Conservation (phyloP, 2,329 filamentous ascomycete species). For the Coleophoma cylindrospora region DNA sequence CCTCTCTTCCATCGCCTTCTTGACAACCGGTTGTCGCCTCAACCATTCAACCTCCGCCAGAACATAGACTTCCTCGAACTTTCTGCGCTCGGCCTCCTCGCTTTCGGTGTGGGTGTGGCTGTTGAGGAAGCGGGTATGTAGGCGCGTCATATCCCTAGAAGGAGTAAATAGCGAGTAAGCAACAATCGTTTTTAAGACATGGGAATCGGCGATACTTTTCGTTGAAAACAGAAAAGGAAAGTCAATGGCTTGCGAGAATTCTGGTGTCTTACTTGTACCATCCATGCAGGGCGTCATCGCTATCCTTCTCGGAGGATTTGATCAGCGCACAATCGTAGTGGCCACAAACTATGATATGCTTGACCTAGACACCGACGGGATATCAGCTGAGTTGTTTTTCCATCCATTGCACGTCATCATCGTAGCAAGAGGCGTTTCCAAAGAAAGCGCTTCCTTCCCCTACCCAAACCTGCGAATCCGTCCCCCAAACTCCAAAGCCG, state of each 20-base stretch:
- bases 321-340: constrained; percentile 50
- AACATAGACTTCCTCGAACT: constrained; percentile 60
- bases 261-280: constrained; percentile 34
- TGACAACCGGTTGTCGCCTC: constrained; percentile 51
- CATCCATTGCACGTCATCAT: not conserved
- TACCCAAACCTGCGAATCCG: not conserved
- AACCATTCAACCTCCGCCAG: constrained; percentile 49
- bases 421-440: too few species aligned
- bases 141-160: constrained; percentile 12
- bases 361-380: constrained; percentile 29
- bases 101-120: constrained; percentile 17
- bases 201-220: too few species aligned
- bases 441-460: too few species aligned
- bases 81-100: constrained; percentile 26
- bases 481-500: not conserved
- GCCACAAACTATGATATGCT: constrained; percentile 50
- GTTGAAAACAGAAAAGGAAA: too few species aligned
- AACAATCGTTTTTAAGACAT: too few species aligned
- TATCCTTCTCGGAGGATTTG: constrained; percentile 32
- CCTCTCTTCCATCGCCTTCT: constrained; percentile 53
- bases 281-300: constrained; percentile 41
- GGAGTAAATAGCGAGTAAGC: too few species aligned
- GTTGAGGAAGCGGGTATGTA: constrained; percentile 11
- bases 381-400: not conserved
- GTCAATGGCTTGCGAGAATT: too few species aligned